Percentiles rank a stretch among this genome's conserved stretches.
phyloP scores from a whole-genome alignment of 148 eudicot genomes.

The Selenicereus undatus region DNA sequence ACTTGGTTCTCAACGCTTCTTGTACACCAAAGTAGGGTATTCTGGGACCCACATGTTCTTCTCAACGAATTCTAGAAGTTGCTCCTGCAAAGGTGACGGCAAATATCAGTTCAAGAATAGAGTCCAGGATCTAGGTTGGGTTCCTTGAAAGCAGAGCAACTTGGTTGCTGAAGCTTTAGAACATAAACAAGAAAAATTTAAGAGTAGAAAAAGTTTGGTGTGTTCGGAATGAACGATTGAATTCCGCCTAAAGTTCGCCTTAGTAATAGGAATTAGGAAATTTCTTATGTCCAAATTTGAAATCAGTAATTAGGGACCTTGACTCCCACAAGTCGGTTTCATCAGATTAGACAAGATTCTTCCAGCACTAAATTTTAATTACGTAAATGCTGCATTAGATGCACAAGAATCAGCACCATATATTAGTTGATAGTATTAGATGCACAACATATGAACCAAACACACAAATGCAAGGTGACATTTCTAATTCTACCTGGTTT shows the following conservation, averaged over 20 bases:
- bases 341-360: too few relatives aligned
- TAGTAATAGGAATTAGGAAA: neutral
- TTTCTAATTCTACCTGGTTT: constrained; percentile 44
- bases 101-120: constrained; percentile 4
- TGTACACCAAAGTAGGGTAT: constrained; percentile 84
- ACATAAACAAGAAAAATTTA: too few relatives aligned
- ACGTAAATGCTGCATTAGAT: neutral
- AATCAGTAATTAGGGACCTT: neutral
- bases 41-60: constrained; percentile 95
- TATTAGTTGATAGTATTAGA: neutral
- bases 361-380: neutral
- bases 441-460: neutral
- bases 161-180: too few relatives aligned
- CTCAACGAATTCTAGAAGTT: constrained; percentile 46
- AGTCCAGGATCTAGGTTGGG: neutral
- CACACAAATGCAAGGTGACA: neutral
- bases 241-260: neutral
- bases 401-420: neutral
- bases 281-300: neutral
- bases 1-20: constrained; percentile 36
- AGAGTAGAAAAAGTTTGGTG: too few relatives aligned
- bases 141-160: too few relatives aligned
- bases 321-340: neutral
- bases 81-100: constrained; percentile 55
- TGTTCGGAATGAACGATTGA: neutral